Evolutionary conservation across 306 rosid genomes (phyloP).

Genomic region (Luffa aegyptiaca): DNA sequence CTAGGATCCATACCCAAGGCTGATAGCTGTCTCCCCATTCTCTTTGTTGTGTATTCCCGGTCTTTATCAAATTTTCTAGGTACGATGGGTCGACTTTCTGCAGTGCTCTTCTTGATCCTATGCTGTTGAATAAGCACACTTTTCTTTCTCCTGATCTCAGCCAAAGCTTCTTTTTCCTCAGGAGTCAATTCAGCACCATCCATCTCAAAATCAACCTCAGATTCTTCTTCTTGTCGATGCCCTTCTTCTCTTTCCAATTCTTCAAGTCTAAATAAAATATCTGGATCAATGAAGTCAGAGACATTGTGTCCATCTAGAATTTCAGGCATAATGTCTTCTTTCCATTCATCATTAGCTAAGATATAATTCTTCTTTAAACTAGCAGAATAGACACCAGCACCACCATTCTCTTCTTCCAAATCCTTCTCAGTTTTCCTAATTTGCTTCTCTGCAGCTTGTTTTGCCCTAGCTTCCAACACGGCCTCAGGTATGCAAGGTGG

Average conservation of each 20-base stretch:
- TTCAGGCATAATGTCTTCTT: conserved; percentile 74
- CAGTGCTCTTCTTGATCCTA: conserved; percentile 78
- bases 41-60: conserved; percentile 38
- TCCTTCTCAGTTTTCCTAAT: conserved; percentile 61
- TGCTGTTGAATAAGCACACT: conserved; percentile 58
- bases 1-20: conserved; percentile 60
- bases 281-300: conserved; percentile 72
- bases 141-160: conserved; percentile 61
- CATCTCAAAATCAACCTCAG: conserved; percentile 52
- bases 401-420: conserved; percentile 82
- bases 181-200: conserved; percentile 52
- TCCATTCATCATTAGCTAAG: conserved; percentile 76
- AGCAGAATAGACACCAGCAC: conserved; percentile 83
- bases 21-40: conserved; percentile 85
- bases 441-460: conserved; percentile 47
- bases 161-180: conserved; percentile 53
- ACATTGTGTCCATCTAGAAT: conserved; percentile 89
- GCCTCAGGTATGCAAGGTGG: conserved; percentile 65
- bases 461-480: conserved; percentile 59
- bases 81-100: conserved; percentile 70
- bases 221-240: conserved; percentile 34
- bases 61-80: conserved; percentile 77
- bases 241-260: conserved; percentile 85
- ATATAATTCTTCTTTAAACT: conserved; percentile 66
- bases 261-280: conserved; percentile 60